Evolutionary conservation across 305 asterid species (phyloP).

Genomic region (Fraxinus nigra): DNA sequence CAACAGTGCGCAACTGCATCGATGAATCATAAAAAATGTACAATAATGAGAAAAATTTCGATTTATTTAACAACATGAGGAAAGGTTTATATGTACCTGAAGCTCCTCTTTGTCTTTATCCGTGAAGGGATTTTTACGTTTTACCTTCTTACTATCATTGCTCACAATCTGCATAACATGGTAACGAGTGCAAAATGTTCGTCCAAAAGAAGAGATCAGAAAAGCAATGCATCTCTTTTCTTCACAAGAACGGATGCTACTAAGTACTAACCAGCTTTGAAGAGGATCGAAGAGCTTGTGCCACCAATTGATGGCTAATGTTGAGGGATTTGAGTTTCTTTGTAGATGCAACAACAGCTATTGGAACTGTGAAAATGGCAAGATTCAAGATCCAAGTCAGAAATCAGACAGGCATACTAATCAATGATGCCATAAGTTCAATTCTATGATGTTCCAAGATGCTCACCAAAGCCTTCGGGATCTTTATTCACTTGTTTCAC

Average conservation of each 20-base stretch:
- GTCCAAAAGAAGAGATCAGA: background rate
- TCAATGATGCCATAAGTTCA: background rate
- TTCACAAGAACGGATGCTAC: background rate
- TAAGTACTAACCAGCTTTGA: constrained; percentile 56
- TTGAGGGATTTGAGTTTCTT: constrained; percentile 92
- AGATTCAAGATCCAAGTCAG: background rate
- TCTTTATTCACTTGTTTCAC: constrained; percentile 73
- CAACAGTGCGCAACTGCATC: constrained; percentile 73
- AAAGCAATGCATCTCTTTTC: background rate
- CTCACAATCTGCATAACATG: constrained; percentile 43
- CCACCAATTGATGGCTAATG: constrained; percentile 62
- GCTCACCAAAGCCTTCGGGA: constrained; percentile 77
- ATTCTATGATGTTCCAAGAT: background rate
- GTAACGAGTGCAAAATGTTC: background rate
- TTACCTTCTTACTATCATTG: constrained; percentile 82
- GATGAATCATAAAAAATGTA: background rate
- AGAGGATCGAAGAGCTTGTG: constrained; percentile 79
- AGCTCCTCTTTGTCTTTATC: constrained; percentile 90
- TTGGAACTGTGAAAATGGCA: constrained; percentile 58
- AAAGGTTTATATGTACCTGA: constrained; percentile 42
- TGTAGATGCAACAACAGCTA: constrained; percentile 69
- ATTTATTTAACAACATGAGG: background rate
- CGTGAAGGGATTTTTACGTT: constrained; percentile 62
- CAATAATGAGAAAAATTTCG: background rate
- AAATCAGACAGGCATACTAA: background rate